Evolutionary conservation across 2,329 filamentous ascomycete genomes (phyloP).

Genomic region (Exophiala alcalophila): DNA sequence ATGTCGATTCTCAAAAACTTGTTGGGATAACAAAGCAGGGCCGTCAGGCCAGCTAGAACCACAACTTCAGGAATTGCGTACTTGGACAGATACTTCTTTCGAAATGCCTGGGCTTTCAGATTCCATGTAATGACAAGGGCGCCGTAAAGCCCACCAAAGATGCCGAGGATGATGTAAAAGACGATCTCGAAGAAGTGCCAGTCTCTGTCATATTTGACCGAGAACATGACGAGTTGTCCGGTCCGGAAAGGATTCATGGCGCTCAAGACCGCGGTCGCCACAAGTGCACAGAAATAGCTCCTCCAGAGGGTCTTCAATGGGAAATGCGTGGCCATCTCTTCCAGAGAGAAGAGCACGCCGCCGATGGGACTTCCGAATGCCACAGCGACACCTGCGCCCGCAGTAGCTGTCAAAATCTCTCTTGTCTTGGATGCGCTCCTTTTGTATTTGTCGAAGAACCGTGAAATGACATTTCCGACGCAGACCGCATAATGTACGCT

Average conservation of each 20-base stretch:
- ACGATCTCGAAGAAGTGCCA: conserved; percentile 98
- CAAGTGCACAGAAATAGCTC: conserved; percentile 95
- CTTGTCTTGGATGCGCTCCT: conserved; percentile 89
- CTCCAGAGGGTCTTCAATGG: conserved; percentile 97
- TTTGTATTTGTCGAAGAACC: conserved; percentile 88
- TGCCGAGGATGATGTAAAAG: conserved; percentile 86
- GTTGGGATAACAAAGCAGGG: conserved; percentile 94
- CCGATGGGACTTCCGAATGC: conserved; percentile 97
- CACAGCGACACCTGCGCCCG: conserved; percentile 90
- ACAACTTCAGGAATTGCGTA: conserved; percentile 87
- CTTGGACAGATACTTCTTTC: conserved; percentile 82
- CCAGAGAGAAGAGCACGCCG: conserved; percentile 90
- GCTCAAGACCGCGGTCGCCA: conserved; percentile 86
- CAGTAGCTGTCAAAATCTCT: conserved; percentile 91
- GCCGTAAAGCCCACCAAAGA: conserved; percentile 92
- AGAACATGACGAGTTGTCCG: conserved; percentile 98
- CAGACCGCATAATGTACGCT: conserved; percentile 99
- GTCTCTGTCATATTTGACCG: conserved; percentile 88
- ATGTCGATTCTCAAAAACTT: conserved; percentile 95
- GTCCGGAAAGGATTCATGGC: conserved; percentile 98
- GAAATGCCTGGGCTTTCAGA: conserved; percentile 81
- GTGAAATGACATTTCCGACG: conserved; percentile 92
- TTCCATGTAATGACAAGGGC: conserved; percentile 99
- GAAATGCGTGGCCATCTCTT: conserved; percentile 97
- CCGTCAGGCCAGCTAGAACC: conserved; percentile 75